Percentiles rank a stretch among this genome's conserved stretches.
Conservation (phyloP, 139 green algal genomes). For the Gonium pectorale region DNA sequence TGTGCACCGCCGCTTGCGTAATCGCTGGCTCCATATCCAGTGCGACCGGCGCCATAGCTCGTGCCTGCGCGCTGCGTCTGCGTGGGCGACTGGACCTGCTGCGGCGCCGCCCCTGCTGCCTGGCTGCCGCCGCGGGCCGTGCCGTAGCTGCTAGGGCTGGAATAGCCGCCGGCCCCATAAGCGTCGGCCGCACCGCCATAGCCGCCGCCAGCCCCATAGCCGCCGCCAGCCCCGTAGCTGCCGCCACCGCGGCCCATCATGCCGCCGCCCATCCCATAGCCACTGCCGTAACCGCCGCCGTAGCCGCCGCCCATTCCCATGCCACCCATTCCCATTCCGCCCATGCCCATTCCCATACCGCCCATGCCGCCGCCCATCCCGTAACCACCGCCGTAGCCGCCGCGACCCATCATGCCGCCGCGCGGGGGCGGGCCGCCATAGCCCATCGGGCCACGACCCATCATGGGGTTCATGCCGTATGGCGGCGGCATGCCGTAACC, state of each 20-base stretch:
- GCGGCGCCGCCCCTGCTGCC: conserved; percentile 4
- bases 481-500: background rate
- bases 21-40: background rate
- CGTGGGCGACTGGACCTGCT: background rate
- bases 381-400: conserved; percentile 27
- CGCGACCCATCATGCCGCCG: background rate
- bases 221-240: background rate
- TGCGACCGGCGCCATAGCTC: background rate
- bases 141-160: background rate
- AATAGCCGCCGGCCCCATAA: no score
- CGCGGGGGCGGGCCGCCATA: no score
- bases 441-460: background rate
- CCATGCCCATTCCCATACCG: conserved; percentile 16
- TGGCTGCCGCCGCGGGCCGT: background rate
- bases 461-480: conserved; percentile 39
- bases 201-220: background rate
- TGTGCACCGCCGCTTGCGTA: no score
- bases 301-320: background rate
- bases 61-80: background rate
- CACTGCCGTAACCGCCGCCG: background rate
- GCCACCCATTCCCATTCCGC: background rate
- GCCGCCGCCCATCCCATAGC: background rate
- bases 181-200: no score
- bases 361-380: conserved; percentile 14
- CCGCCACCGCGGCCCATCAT: conserved; percentile 23